These are phyloP conservation scores for Globisporangium lucens DNA, from an alignment of 352 stramenopile species.

Conservation along the genomic window DNA sequence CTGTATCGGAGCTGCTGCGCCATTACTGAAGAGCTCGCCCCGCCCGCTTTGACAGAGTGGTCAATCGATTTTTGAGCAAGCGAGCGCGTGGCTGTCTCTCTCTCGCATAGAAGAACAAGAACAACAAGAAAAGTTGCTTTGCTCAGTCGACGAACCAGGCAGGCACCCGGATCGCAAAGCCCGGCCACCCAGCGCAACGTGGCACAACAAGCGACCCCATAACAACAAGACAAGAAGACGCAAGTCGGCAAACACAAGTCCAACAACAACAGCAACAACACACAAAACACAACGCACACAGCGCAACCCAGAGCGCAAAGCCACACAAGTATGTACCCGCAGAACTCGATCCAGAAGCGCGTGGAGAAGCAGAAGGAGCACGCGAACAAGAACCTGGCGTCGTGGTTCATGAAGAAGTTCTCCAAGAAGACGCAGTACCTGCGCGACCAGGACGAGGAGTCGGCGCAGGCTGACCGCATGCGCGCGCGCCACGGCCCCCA, in stretches of 20 bases:
- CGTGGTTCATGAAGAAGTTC: conserved; percentile 72
- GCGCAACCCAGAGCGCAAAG: neutral
- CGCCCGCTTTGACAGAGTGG: neutral
- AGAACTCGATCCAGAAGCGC: conserved; percentile 40
- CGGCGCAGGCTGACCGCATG: conserved; percentile 31
- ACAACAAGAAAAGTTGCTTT: conserved; percentile 3
- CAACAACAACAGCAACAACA: neutral
- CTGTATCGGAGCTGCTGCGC: neutral
- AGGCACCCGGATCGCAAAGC: conserved; percentile 3
- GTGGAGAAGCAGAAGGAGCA: conserved; percentile 56
- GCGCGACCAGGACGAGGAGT: conserved; percentile 54
- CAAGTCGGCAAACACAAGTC: conserved; percentile 4
- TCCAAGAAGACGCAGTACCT: conserved; percentile 57
- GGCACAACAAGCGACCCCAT: conserved; percentile 2
- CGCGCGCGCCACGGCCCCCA: conserved; percentile 20
- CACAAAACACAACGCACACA: conserved; percentile 1
- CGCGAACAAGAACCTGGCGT: conserved; percentile 53
- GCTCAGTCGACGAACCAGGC: conserved; percentile 5
- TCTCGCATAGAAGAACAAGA: neutral
- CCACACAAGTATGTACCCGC: conserved; percentile 15
- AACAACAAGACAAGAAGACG: neutral
- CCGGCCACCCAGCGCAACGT: conserved; percentile 8
- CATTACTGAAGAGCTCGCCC: neutral
- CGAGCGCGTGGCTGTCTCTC: neutral
- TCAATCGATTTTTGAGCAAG: neutral